phyloP scores from a whole-genome alignment of 352 stramenopile species.

The Phytophthora megakarya region DNA sequence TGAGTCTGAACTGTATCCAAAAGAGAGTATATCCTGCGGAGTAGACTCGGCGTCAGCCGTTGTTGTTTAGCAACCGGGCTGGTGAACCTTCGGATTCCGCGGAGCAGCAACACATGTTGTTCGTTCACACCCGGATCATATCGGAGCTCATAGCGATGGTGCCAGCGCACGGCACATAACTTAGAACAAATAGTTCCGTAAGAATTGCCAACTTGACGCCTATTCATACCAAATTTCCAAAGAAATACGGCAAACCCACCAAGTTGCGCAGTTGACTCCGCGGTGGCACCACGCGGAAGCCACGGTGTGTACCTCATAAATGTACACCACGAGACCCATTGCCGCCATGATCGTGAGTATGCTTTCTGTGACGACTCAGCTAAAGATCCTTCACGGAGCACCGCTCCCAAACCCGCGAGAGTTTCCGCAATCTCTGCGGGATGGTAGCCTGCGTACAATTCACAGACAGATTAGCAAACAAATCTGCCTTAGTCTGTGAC shows the following conservation, averaged over 20 bases:
- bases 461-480: slow-evolving; percentile 18
- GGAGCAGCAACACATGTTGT: neutral
- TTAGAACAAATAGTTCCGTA: slow-evolving; percentile 28
- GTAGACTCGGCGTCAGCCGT: neutral
- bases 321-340: neutral
- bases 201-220: slow-evolving; percentile 2
- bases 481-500: neutral
- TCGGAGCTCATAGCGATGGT: slow-evolving; percentile 7
- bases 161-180: slow-evolving; percentile 18
- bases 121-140: neutral
- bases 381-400: slow-evolving; percentile 20
- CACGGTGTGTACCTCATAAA: neutral
- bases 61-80: neutral
- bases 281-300: neutral
- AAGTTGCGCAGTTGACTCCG: slow-evolving; percentile 4
- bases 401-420: slow-evolving; percentile 19
- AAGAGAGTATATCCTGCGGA: neutral
- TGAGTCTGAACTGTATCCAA: neutral
- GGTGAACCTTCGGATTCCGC: neutral
- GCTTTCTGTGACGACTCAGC: neutral
- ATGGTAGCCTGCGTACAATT: slow-evolving; percentile 18
- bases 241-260: slow-evolving; percentile 16
- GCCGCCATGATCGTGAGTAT: neutral
- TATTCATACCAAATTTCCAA: slow-evolving; percentile 29
- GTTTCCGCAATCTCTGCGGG: slow-evolving; percentile 5